Evolutionary conservation across 352 stramenopile species (phyloP).

Genomic region (Thraustotheca clavata): DNA sequence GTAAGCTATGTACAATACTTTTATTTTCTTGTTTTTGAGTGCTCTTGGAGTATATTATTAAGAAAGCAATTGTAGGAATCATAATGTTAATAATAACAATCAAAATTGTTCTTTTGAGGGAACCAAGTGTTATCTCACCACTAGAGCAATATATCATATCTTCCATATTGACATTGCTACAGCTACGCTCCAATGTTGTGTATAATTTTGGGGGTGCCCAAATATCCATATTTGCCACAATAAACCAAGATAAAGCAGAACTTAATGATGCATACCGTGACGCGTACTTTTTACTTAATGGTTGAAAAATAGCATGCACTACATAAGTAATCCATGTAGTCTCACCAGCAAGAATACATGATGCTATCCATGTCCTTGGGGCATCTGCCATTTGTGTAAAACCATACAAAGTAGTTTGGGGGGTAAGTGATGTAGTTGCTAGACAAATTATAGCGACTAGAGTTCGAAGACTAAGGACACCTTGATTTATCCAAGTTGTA

Average conservation of each 20-base stretch:
- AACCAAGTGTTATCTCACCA: neutral
- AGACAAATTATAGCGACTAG: neutral
- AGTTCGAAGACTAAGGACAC: neutral
- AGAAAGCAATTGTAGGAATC: neutral
- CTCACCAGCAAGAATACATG: neutral
- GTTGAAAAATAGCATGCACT: neutral
- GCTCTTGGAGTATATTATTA: too few relatives aligned
- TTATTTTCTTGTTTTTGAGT: too few relatives aligned
- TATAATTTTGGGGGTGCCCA: neutral
- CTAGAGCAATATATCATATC: neutral
- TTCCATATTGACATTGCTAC: constrained; percentile 13
- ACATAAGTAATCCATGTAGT: constrained; percentile 9
- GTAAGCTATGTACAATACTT: neutral
- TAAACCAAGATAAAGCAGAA: neutral
- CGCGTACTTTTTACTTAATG: neutral
- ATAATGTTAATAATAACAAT: neutral
- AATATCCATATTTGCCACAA: neutral
- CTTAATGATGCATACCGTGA: neutral
- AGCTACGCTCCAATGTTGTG: neutral
- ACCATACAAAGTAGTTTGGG: neutral
- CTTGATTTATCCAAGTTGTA: neutral
- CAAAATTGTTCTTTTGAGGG: neutral
- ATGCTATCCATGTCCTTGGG: neutral
- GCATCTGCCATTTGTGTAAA: neutral
- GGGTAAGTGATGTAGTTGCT: neutral